These are phyloP conservation scores for Sclerotiophoma versabilis DNA, from an alignment of 2,329 filamentous ascomycete genomes.

Conservation along the genomic window DNA sequence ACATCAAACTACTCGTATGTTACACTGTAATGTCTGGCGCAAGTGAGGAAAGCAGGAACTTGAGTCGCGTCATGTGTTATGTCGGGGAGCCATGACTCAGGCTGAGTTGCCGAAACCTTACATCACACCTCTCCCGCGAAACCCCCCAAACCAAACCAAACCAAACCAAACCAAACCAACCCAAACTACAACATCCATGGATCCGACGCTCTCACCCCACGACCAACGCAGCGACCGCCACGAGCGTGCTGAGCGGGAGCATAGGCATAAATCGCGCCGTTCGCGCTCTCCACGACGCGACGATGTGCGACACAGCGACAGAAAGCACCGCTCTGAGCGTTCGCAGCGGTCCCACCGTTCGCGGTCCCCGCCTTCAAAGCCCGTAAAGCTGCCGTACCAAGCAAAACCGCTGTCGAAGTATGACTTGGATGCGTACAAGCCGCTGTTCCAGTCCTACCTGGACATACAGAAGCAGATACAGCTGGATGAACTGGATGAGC, in stretches of 20 bases:
- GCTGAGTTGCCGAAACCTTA: not conserved
- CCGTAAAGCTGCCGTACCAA: conserved; percentile 65
- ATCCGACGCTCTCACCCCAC: not conserved
- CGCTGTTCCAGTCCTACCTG: conserved; percentile 83
- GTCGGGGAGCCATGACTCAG: not conserved
- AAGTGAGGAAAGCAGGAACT: not conserved
- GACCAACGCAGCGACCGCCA: conserved; percentile 1
- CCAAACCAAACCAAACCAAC: no score
- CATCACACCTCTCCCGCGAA: conserved; percentile 6
- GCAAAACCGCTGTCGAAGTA: conserved; percentile 71
- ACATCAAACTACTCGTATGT: not conserved
- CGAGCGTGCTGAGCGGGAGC: conserved; percentile 7
- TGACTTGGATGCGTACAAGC: conserved; percentile 70
- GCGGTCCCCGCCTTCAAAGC: conserved; percentile 36
- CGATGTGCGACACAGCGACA: conserved; percentile 31
- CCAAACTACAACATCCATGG: conserved; percentile 6
- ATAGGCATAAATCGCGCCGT: conserved; percentile 47
- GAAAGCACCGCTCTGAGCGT: conserved; percentile 18
- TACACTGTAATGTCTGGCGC: no score
- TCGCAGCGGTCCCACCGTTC: conserved; percentile 30
- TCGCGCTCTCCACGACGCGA: conserved; percentile 43
- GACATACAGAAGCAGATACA: conserved; percentile 83
- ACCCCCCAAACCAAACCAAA: no score
- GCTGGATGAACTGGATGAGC: conserved; percentile 72
- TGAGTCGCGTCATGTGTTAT: not conserved